Evolutionary conservation across 148 eudicot genomes (phyloP).

Genomic region (Suaeda aralocaspica): DNA sequence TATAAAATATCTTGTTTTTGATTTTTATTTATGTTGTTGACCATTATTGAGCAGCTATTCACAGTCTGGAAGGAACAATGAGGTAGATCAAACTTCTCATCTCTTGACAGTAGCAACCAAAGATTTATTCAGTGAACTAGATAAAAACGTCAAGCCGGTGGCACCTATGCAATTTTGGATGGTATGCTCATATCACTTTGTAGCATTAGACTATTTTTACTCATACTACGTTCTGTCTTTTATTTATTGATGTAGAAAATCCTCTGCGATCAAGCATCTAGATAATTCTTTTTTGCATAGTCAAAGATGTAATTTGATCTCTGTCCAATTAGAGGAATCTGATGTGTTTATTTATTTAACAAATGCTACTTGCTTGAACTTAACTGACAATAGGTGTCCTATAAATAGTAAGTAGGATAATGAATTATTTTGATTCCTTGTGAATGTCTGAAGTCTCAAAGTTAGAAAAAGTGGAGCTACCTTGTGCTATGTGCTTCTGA

Average conservation of each 20-base stretch:
- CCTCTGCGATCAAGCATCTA: slow-evolving; percentile 1
- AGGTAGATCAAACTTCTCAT: slow-evolving; percentile 86
- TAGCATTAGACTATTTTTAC: not conserved
- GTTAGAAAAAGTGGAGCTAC: not conserved
- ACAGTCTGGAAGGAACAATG: slow-evolving; percentile 67
- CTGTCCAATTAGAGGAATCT: not conserved
- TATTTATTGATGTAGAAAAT: not conserved
- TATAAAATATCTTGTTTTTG: not conserved
- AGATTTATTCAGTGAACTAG: slow-evolving; percentile 83
- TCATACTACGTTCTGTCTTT: not conserved
- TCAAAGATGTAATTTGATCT: not conserved
- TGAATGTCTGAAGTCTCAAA: not conserved
- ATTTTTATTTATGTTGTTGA: too few species aligned
- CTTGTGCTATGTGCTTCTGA: slow-evolving; percentile 1
- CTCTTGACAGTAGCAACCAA: slow-evolving; percentile 81
- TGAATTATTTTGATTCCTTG: not conserved
- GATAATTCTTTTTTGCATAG: not conserved
- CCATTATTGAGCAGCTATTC: slow-evolving; percentile 58
- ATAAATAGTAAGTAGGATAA: not conserved
- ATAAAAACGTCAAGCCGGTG: slow-evolving; percentile 88
- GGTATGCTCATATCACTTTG: slow-evolving; percentile 39
- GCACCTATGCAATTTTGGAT: slow-evolving; percentile 93
- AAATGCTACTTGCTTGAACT: not conserved
- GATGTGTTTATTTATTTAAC: not conserved
- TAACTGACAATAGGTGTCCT: not conserved